These are phyloP conservation scores for Dalbergia cochinchinensis DNA, from an alignment of 306 rosid species.

Conservation along the genomic window DNA sequence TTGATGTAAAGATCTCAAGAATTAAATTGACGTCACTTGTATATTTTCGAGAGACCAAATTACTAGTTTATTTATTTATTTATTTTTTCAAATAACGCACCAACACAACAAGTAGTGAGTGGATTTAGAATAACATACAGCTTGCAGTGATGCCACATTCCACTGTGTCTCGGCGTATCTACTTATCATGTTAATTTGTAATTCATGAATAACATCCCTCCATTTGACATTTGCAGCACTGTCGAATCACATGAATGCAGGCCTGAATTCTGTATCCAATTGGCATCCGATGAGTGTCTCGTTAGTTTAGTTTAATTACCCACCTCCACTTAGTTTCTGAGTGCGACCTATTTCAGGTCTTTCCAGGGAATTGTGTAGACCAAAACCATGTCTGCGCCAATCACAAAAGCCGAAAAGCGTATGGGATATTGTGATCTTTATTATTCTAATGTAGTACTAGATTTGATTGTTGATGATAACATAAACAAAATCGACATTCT, in stretches of 20 bases:
- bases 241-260: constrained; percentile 33
- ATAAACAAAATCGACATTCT: too few species aligned
- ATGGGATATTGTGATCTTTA: constrained; percentile 1
- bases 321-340: constrained; percentile 26
- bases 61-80: too few species aligned
- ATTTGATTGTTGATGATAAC: too few species aligned
- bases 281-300: constrained; percentile 21
- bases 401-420: neutral
- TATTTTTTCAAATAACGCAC: too few species aligned
- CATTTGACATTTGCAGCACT: constrained; percentile 19
- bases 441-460: neutral
- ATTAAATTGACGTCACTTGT: too few species aligned
- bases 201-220: constrained; percentile 21
- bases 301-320: constrained; percentile 14
- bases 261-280: constrained; percentile 26
- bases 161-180: constrained; percentile 41
- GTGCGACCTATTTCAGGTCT: constrained; percentile 36
- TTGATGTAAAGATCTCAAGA: too few species aligned
- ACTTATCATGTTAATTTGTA: constrained; percentile 38
- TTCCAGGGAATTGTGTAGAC: constrained; percentile 7
- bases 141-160: constrained; percentile 53
- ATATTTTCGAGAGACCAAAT: too few species aligned
- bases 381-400: neutral
- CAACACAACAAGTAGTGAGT: constrained; percentile 4
- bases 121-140: constrained; percentile 34